These are phyloP conservation scores for Fusarium avenaceum DNA, from an alignment of 2,329 filamentous ascomycete species.

Conservation along the genomic window DNA sequence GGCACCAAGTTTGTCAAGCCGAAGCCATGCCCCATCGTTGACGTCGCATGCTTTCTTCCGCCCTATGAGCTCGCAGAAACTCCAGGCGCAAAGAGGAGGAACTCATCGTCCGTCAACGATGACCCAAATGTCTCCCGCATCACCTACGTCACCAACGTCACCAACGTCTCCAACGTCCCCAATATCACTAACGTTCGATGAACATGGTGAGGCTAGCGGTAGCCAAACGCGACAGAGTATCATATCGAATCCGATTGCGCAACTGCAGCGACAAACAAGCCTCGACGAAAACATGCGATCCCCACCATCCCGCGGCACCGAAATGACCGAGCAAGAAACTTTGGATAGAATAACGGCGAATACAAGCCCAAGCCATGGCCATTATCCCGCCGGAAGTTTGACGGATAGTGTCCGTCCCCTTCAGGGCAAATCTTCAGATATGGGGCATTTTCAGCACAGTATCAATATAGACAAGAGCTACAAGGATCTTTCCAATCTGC, in stretches of 20 bases:
- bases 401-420: constrained; percentile 85
- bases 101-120: constrained; percentile 61
- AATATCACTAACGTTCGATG: constrained; percentile 51
- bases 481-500: constrained; percentile 63
- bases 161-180: constrained; percentile 25
- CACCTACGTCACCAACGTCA: constrained; percentile 36
- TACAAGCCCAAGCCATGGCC: constrained; percentile 76
- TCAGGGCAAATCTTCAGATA: constrained; percentile 61
- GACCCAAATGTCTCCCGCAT: constrained; percentile 52
- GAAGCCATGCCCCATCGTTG: constrained; percentile 90
- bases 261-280: constrained; percentile 47
- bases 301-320: constrained; percentile 82
- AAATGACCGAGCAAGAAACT: constrained; percentile 80
- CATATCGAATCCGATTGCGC: constrained; percentile 63
- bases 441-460: constrained; percentile 58
- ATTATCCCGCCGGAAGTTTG: constrained; percentile 71
- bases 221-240: constrained; percentile 67
- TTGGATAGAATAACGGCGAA: constrained; percentile 79
- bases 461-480: constrained; percentile 73
- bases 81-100: constrained; percentile 87
- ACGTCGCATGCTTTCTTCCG: constrained; percentile 93
- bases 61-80: constrained; percentile 94
- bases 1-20: constrained; percentile 73
- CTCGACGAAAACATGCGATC: constrained; percentile 67
- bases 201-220: constrained; percentile 61